Evolutionary conservation across 192 early-diverging fungal genomes (phyloP).

Genomic region (Obelidium mucronatum): DNA sequence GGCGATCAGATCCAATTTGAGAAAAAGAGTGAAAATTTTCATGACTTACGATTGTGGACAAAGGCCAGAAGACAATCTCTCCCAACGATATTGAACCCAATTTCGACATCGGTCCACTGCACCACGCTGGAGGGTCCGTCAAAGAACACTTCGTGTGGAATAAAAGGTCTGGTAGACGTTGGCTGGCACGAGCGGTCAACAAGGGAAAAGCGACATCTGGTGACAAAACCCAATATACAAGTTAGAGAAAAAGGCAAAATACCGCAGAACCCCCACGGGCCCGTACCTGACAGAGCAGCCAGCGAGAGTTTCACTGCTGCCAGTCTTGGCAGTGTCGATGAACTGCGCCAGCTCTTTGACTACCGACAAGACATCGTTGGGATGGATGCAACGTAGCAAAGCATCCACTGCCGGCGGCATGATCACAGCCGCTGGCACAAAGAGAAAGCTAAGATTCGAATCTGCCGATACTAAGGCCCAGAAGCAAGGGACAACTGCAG

Average conservation of each 20-base stretch:
- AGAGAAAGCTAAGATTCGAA: constrained; percentile 8
- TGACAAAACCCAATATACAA: neutral
- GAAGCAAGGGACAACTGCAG: too few relatives aligned
- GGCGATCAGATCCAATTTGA: neutral
- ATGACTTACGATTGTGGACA: constrained; percentile 3
- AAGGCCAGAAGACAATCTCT: constrained; percentile 18
- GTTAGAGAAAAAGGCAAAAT: too few relatives aligned
- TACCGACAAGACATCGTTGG: constrained; percentile 12
- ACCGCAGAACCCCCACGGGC: neutral
- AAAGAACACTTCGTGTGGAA: neutral
- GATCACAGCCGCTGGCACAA: neutral
- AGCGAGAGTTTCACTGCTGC: constrained; percentile 17
- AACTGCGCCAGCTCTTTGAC: constrained; percentile 31
- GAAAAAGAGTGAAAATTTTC: neutral
- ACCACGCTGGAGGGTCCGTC: neutral
- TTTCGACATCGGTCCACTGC: constrained; percentile 23
- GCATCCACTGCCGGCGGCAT: neutral
- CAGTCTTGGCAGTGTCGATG: constrained; percentile 5
- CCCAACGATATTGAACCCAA: constrained; percentile 16
- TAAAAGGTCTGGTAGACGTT: constrained; percentile 6
- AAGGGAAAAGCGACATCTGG: neutral
- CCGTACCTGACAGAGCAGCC: constrained; percentile 18
- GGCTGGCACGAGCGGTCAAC: neutral
- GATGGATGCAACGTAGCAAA: constrained; percentile 7
- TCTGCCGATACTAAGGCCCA: constrained; percentile 22